Evolutionary conservation across 305 asterid genomes (phyloP), one percentile per base, ranked within the genome.

Genomic region (Coffea humblotiana): DNA sequence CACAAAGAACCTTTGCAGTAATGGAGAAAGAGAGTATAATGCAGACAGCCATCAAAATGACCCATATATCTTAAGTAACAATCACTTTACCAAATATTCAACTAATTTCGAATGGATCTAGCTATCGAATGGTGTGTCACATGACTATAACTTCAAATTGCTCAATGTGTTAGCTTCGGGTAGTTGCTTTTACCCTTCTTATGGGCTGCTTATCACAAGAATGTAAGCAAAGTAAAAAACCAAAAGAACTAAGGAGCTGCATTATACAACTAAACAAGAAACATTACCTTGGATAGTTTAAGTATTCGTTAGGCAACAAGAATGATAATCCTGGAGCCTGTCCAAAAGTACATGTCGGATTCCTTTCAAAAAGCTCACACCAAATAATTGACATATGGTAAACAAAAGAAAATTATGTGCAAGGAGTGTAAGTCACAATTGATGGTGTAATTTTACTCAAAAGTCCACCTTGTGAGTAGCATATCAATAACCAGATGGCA

Each of bases 301-400:
- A 75, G 90, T 89, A 94, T 77, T 90, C 97, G 74, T 80, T 75
- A 60, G 99, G 99, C 90, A 95, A 86, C 94, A 94, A 83, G 89
- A 92, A 92, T 25, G 96, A 90, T 82, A 95, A 83, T 37, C 99
- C 98, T 70, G 99, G 98, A 89, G 98, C 98, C 99, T 95, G 97
- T 89, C 76, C 88, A 89, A 83, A 90, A 86, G 82, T 71, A 86
- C 80, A 81, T 78, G 85, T 87, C 82, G 78, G 87, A 83, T 25
- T 67, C 78, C 64, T 79, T 49, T 65, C 8, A 12, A 61, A 29
- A 32, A 78, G 71, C 71, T 68, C 77, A n/a, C 60, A 58, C n/a
- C 1, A 71, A 45, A 29, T 48, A 69, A 48, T 48, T 12, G 23
- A n/a, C 40, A 14, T 60, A 35, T 4, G 13, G 18, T 58, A n/a